Evolutionary conservation across 164 flowering plant genomes (phyloP).

Genomic region (Houttuynia cordata): DNA sequence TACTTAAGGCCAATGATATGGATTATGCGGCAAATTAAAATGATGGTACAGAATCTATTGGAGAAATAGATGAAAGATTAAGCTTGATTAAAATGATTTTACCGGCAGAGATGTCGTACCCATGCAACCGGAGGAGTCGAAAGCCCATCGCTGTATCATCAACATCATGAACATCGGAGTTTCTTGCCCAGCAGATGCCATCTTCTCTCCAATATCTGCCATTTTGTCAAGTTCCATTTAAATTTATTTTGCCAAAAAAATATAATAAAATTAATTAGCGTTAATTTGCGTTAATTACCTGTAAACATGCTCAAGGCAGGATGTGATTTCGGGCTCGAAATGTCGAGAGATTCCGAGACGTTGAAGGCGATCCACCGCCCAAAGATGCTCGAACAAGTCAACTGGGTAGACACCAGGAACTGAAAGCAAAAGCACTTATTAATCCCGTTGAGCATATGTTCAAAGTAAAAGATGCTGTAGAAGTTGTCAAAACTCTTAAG

Average conservation of each 20-base stretch:
- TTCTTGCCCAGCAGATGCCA: slow-evolving; percentile 90
- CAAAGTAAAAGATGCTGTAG: neutral
- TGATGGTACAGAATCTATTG: too few species aligned
- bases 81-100: neutral
- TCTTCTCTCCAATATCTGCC: slow-evolving; percentile 58
- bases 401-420: slow-evolving; percentile 74
- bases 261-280: neutral
- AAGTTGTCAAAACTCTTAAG: neutral
- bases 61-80: too few species aligned
- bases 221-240: neutral
- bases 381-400: slow-evolving; percentile 58
- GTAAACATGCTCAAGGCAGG: slow-evolving; percentile 39
- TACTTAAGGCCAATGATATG: too few species aligned
- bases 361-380: slow-evolving; percentile 67
- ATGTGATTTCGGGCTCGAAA: slow-evolving; percentile 36
- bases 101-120: slow-evolving; percentile 72
- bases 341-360: slow-evolving; percentile 69
- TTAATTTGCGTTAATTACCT: slow-evolving; percentile 22
- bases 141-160: slow-evolving; percentile 96
- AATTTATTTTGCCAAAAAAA: too few species aligned
- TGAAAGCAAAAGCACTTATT: slow-evolving; percentile 7
- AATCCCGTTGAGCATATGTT: neutral
- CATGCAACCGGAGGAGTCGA: slow-evolving; percentile 67
- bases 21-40: too few species aligned
- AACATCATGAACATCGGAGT: slow-evolving; percentile 49